Evolutionary conservation across 306 rosid genomes (phyloP).

Genomic region (Glycine latifolia): DNA sequence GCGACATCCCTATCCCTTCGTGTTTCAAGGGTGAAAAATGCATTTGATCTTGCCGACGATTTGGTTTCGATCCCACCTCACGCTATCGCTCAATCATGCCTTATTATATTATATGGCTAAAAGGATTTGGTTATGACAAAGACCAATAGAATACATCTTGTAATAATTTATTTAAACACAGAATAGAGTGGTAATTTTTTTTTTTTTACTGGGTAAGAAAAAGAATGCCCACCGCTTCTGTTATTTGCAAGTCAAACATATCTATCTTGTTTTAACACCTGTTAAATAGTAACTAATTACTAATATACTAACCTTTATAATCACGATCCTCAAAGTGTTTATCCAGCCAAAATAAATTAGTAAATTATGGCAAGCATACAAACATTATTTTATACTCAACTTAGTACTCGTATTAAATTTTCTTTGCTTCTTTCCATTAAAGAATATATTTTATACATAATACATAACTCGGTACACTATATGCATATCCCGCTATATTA

Average conservation of each 20-base stretch:
- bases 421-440: conserved; percentile 32
- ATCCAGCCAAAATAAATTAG: background rate
- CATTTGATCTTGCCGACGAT: background rate
- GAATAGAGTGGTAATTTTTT: background rate
- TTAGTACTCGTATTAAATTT: background rate
- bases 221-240: background rate
- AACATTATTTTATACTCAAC: background rate
- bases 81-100: background rate
- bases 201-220: background rate
- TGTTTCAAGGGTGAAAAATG: conserved; percentile 23
- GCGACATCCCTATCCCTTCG: background rate
- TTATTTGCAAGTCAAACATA: background rate
- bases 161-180: background rate
- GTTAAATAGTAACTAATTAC: background rate
- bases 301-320: background rate
- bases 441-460: conserved; percentile 44
- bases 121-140: background rate
- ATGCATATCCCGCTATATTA: conserved; percentile 47
- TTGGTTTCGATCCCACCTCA: background rate
- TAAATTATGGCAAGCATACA: background rate
- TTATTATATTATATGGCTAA: background rate
- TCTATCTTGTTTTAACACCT: background rate
- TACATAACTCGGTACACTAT: conserved; percentile 48
- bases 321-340: background rate
- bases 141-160: background rate